Percentiles rank a stretch among this genome's conserved stretches.
These are phyloP conservation scores for Monilinia fructicola DNA, from an alignment of 2,329 filamentous ascomycete species.

Conservation along the genomic window DNA sequence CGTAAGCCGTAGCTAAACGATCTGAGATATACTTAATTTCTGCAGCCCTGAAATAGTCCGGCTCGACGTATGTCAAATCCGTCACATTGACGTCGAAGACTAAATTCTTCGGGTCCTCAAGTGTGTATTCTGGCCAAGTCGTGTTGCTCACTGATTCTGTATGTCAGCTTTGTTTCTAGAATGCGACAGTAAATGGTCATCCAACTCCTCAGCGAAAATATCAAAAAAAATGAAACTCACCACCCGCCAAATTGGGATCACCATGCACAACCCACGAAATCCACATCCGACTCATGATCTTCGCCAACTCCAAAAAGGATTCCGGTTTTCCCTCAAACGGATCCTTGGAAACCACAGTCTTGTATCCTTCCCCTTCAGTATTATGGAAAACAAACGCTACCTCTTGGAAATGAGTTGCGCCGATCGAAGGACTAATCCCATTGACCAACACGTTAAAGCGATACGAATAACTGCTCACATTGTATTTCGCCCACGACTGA, in stretches of 20 bases:
- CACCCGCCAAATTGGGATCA: constrained; percentile 32
- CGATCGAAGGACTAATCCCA: constrained; percentile 45
- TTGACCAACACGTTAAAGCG: constrained; percentile 58
- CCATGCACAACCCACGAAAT: constrained; percentile 30
- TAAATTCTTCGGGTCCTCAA: constrained; percentile 44
- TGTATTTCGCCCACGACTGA: constrained; percentile 51
- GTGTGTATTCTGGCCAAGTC: constrained; percentile 48
- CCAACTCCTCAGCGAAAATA: background rate
- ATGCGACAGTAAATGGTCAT: too few species aligned
- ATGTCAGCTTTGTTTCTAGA: too few species aligned
- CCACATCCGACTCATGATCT: constrained; percentile 35
- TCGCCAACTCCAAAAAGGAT: constrained; percentile 26
- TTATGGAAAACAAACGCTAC: constrained; percentile 44
- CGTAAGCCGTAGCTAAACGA: constrained; percentile 10
- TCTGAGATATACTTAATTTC: constrained; percentile 24
- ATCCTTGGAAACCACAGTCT: constrained; percentile 25
- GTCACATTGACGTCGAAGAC: constrained; percentile 51
- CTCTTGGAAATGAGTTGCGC: constrained; percentile 54
- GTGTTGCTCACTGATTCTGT: constrained; percentile 10
- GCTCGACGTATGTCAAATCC: constrained; percentile 42
- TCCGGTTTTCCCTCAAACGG: constrained; percentile 30
- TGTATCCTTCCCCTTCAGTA: constrained; percentile 35
- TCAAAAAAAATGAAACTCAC: constrained; percentile 23
- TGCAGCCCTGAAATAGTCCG: constrained; percentile 46
- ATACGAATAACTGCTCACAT: constrained; percentile 57